Evolutionary conservation across 495 filamentous ascomycete genomes (phyloP), one percentile per base, ranked within the genome.

Genomic region (Penicillium herquei): DNA sequence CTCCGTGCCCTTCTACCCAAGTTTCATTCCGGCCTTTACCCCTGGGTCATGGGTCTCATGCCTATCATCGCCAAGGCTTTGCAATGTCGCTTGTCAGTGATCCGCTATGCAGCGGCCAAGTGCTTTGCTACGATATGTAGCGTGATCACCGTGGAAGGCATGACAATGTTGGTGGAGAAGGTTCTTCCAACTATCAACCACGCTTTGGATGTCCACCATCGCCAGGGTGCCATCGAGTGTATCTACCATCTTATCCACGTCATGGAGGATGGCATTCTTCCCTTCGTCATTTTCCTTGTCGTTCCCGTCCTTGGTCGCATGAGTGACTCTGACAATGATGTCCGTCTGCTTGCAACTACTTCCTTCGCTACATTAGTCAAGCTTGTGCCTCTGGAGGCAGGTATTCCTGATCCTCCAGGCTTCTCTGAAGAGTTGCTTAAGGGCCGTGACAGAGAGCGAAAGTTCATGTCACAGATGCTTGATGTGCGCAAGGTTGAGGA

Each of bases 221-320:
- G 94, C 17, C 94, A 98, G 76, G 94, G 94, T 47, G 89, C 90
- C 16, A 91, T 97, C 55, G 94, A 98, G 70, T 89, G 84, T 58
- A 86, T 98, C 52, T 98, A 98, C 64, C 87, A 97, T 65, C 78
- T 98, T 35, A 98, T 98, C 61, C 88, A 95, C 63, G 93, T 98
- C 51, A 98, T 98, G 94, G 94, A 95, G 54, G 95, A 97, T 63
- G 81, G 83, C 46, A 98, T 98, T 53, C 76, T 98, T 16, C 94
- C 94, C 8, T 98, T 98, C 70, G 94, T 98, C 52, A 97, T 98
- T 62, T 98, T 98, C 84, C 83, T 98, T 51, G 93, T 98, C 43
- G 93, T 97, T n/a, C 94, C 94, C 3, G 93, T 98, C 4, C 81
- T 98, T 49, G 94, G 94, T 39, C 86, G 94, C n/a, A 98, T 98